Evolutionary conservation across 352 stramenopile species (phyloP), one percentile per base, ranked within the genome.

Genomic region (Phytophthora fragariae): DNA sequence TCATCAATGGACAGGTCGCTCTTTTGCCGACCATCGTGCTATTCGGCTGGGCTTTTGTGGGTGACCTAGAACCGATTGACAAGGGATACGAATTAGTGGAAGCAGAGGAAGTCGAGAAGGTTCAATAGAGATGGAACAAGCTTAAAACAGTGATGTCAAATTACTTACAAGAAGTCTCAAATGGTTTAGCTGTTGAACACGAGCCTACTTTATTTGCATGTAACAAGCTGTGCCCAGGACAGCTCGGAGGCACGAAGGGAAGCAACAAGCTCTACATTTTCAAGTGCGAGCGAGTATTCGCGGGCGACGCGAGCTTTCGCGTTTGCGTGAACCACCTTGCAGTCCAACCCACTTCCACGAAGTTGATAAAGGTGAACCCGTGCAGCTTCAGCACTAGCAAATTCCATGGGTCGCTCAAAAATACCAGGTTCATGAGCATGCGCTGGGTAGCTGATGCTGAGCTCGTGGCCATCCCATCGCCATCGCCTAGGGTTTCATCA

Each of bases 1-100:
- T 95, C 62, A 76, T 91, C 52, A 95, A 95, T 67, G 81, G 77
- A 35, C 84, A 90, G 50, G 85, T 92, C 35, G 76, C 93, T 39
- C 87, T 95, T 46, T 75, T 93, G 19, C 85, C 88, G 62, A 75
- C 92, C 37, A 77, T 94, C 9, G 77, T 89, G 53, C 21, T 84
- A 4, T 53, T 92, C 27, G 73, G 80, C 1, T 68, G 70, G 49
- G 33, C 27, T 15, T 80, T 85, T 14, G 54, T 86, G 57, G 59
- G 69, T 29, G 77, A 84, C 21, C 35, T 84, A 8, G 50, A 73
- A 17, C 29, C 27, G 47, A 57, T 55, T 62, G 11, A 39, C n/a
- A 68, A 64, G 37, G 68, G 33, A 39, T 64, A 64, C 10, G 61
- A 69, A 5, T n/a, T 63, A 33, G 57, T 75, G 12, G 57, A 56